Evolutionary conservation across 2,329 filamentous ascomycete genomes (phyloP).

Genomic region (Anthostomella pinea): DNA sequence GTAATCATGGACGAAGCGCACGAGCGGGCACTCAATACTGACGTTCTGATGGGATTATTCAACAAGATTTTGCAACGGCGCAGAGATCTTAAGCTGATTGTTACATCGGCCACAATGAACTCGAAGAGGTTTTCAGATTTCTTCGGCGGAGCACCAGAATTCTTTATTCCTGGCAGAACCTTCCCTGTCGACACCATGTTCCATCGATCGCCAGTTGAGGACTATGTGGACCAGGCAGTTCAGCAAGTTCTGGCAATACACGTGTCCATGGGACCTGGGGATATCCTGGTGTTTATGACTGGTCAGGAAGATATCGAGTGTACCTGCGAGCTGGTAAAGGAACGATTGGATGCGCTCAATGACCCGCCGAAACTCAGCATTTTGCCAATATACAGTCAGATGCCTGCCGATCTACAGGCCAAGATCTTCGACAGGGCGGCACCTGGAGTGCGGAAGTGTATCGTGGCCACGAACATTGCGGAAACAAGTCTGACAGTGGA

Average conservation of each 20-base stretch:
- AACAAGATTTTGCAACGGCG: slow-evolving; percentile 92
- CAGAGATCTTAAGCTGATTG: slow-evolving; percentile 90
- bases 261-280: slow-evolving; percentile 86
- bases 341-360: slow-evolving; percentile 82
- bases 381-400: slow-evolving; percentile 97
- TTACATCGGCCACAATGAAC: slow-evolving; percentile 99
- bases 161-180: slow-evolving; percentile 91
- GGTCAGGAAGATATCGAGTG: slow-evolving; percentile 98
- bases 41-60: slow-evolving; percentile 95
- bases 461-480: slow-evolving; percentile 97
- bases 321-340: slow-evolving; percentile 89
- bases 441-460: slow-evolving; percentile 91
- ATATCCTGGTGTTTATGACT: slow-evolving; percentile 99
- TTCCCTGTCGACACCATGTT: slow-evolving; percentile 98
- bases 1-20: slow-evolving; percentile 99
- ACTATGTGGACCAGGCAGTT: slow-evolving; percentile 96
- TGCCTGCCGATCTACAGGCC: slow-evolving; percentile 95
- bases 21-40: slow-evolving; percentile 92
- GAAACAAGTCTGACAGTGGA: slow-evolving; percentile 98
- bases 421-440: slow-evolving; percentile 95
- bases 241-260: slow-evolving; percentile 95
- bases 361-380: slow-evolving; percentile 94
- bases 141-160: slow-evolving; percentile 93
- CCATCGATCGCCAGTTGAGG: slow-evolving; percentile 89
- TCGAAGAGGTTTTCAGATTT: slow-evolving; percentile 93